Evolutionary conservation across 1,284 basidiomycete genomes (phyloP), one percentile per base, ranked within the genome.

Genomic region (Rhodotorula sp.): DNA sequence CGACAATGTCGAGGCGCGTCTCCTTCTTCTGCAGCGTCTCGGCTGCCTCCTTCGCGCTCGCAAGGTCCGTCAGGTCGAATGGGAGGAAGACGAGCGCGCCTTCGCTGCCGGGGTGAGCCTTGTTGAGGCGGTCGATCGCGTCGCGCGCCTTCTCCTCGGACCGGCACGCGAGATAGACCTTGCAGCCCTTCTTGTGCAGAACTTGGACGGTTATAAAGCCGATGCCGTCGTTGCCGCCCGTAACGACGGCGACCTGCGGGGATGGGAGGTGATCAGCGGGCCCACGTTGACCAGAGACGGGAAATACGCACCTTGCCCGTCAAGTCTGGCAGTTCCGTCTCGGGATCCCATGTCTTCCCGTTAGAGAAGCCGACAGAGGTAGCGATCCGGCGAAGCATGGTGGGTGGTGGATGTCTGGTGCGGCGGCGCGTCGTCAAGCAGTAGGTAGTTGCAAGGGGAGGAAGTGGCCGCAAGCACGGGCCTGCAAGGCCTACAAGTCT

Each of bases 221-320:
- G 44, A 85, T 74, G 58, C 85, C 85, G 15, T 81, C 76, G 73
- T 85, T 72, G 0, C 64, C 70, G 27, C 73, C 73, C 12, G 73
- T 74, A 4, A 74, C 67, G 36, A 69, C 41, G 1, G 73, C 73
- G 54, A 74, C 70, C 73, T 74, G 64, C 25, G 8, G 29, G 29
- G 9, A 22, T 2, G 27, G 8, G 13, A 12, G 36, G 29, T 7
- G 1, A 29, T 37, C 32, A 44, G 61, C 36, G n/a, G 21, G 25
- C 13, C 6, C 37, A 41, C 7, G 29, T 19, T 22, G 5, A 13
- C 21, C 4, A 19, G 32, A 19, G 34, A 25, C 7, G 12, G 10
- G 1, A 22, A 25, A 19, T 37, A 34, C 66, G 22, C 60, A 73
- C 72, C 66, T 74, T 74, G 50, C 72, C 72, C 7, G 60, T 48